Evolutionary conservation across 331 rosid species (phyloP).

Genomic region (Quercus tomentella): DNA sequence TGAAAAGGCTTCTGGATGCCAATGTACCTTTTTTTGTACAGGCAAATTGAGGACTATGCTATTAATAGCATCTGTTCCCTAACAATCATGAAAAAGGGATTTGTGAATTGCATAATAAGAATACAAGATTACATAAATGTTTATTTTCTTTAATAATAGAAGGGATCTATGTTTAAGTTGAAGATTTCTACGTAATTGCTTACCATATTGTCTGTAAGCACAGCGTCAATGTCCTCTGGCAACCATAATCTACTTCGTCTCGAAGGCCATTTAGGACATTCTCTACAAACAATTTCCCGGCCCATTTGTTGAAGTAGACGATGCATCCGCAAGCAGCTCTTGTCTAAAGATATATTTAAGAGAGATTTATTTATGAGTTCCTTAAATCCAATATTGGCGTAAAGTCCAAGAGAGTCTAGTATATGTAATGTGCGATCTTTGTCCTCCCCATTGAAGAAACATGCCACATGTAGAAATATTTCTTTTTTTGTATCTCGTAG

Average conservation of each 20-base stretch:
- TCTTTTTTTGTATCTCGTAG: conserved; percentile 10
- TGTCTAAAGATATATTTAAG: not conserved
- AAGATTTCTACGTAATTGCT: too few relatives aligned
- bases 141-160: not conserved
- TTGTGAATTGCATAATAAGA: too few relatives aligned
- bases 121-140: not conserved
- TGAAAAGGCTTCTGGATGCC: conserved; percentile 19
- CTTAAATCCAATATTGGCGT: not conserved
- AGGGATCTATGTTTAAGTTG: not conserved
- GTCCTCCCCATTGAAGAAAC: conserved; percentile 11
- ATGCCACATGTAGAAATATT: conserved; percentile 22
- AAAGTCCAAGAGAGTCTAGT: not conserved
- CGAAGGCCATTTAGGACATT: not conserved
- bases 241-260: conserved; percentile 4
- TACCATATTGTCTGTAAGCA: conserved; percentile 17
- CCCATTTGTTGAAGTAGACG: conserved; percentile 27
- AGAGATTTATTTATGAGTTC: conserved; percentile 17
- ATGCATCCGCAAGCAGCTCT: not conserved
- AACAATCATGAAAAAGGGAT: not conserved
- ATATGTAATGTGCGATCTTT: not conserved
- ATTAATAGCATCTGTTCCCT: conserved; percentile 30
- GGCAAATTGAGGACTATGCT: conserved; percentile 15
- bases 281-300: not conserved
- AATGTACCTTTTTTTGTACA: not conserved
- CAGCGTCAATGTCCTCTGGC: not conserved